A percentile compares a stretch with the other conserved stretches of the same genome.
phyloP scores from a whole-genome alignment of 2,329 filamentous ascomycete genomes.

The Alternaria postmessia region DNA sequence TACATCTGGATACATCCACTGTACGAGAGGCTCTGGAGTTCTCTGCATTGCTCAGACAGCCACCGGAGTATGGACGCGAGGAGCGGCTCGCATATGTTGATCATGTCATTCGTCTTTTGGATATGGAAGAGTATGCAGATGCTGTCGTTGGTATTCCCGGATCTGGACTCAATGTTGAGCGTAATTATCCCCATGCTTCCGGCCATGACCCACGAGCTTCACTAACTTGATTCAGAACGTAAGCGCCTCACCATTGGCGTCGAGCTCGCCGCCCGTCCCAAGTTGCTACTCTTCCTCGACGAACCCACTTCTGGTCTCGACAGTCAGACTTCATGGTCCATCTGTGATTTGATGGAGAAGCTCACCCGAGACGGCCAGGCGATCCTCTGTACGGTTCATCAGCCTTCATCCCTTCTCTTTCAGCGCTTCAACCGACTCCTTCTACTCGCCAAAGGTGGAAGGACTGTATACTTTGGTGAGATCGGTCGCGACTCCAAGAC shows the following conservation, averaged over 20 bases:
- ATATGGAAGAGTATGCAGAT: slow-evolving; percentile 68
- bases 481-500: not conserved
- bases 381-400: slow-evolving; percentile 94
- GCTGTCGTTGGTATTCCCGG: slow-evolving; percentile 26
- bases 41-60: slow-evolving; percentile 72
- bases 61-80: slow-evolving; percentile 19
- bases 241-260: not conserved
- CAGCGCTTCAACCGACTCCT: slow-evolving; percentile 85
- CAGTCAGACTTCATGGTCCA: not conserved
- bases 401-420: slow-evolving; percentile 96
- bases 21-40: slow-evolving; percentile 78
- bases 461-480: slow-evolving; percentile 78
- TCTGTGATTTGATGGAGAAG: not conserved
- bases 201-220: not conserved
- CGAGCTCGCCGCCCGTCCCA: not conserved
- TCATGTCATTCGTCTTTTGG: slow-evolving; percentile 83
- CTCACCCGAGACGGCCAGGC: slow-evolving; percentile 73
- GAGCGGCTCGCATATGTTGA: slow-evolving; percentile 63
- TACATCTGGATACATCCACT: slow-evolving; percentile 65
- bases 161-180: slow-evolving; percentile 54
- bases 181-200: slow-evolving; percentile 25
- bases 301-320: not conserved
- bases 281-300: not conserved
- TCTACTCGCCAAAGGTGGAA: slow-evolving; percentile 77
- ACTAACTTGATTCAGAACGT: slow-evolving; percentile 14